phyloP scores from a whole-genome alignment of 148 eudicot species.

The Camellia granthamiana region DNA sequence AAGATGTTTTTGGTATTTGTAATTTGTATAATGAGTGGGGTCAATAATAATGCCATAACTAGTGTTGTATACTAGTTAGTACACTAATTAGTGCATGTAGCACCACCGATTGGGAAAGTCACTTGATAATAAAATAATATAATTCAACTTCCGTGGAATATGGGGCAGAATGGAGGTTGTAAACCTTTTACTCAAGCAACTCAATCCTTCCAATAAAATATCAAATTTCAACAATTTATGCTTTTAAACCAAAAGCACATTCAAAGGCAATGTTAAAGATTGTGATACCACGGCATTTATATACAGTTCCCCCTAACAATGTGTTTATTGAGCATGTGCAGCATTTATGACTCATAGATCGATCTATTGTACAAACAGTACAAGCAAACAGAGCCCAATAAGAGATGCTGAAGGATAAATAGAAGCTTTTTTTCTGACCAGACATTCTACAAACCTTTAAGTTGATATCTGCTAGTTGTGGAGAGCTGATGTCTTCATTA shows the following conservation, averaged over 20 bases:
- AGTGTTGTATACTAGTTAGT: too few species aligned
- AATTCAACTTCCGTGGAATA: too few species aligned
- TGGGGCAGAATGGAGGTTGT: too few species aligned
- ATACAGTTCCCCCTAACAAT: not conserved
- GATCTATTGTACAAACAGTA: not conserved
- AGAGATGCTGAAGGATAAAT: not conserved
- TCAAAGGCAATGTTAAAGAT: not conserved
- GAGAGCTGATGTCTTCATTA: slow-evolving; percentile 49
- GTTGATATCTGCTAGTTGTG: slow-evolving; percentile 59
- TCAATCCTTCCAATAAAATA: not conserved
- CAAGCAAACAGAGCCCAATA: not conserved
- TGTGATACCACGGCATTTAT: not conserved
- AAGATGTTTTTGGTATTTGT: too few species aligned
- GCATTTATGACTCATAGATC: not conserved
- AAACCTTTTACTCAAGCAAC: not conserved
- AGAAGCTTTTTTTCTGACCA: not conserved
- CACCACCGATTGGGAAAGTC: too few species aligned
- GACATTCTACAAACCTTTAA: slow-evolving; percentile 42
- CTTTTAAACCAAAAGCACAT: not conserved
- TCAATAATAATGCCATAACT: too few species aligned
- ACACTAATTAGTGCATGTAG: too few species aligned
- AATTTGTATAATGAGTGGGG: too few species aligned
- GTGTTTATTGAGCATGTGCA: not conserved
- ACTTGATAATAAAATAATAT: too few species aligned
- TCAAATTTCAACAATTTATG: not conserved